Percentiles rank a stretch among this genome's conserved stretches.
Conservation (phyloP, 2,329 filamentous ascomycete species). For the Ceratocystis ficicola region DNA sequence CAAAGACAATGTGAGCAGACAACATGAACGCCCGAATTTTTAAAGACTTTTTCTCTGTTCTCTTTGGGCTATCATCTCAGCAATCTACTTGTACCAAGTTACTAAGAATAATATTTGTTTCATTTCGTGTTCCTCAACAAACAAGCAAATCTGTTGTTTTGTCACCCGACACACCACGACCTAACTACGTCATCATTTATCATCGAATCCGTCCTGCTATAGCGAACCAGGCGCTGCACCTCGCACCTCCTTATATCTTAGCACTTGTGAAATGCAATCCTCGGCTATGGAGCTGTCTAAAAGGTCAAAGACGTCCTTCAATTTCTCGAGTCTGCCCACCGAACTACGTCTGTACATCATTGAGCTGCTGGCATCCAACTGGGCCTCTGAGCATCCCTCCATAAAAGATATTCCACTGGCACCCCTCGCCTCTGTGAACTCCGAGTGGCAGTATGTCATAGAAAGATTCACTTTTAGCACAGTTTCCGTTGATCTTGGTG, state of each 20-base stretch:
- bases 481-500: constrained; percentile 14
- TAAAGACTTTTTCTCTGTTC: too few species aligned
- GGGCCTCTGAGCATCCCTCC: constrained; percentile 8
- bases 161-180: neutral
- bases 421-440: constrained; percentile 18
- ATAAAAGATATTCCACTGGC: constrained; percentile 1
- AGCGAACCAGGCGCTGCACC: neutral
- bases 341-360: constrained; percentile 14
- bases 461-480: constrained; percentile 21
- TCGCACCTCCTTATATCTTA: neutral
- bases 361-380: constrained; percentile 3
- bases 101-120: neutral
- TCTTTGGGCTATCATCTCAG: too few species aligned
- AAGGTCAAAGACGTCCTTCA: neutral
- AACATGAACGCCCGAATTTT: neutral
- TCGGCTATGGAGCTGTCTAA: neutral
- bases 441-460: constrained; percentile 21
- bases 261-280: neutral
- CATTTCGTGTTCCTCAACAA: neutral
- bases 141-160: neutral
- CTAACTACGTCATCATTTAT: constrained; percentile 6
- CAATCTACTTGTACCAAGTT: neutral
- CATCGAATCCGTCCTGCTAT: constrained; percentile 1
- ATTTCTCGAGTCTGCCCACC: constrained; percentile 1
- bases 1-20: neutral